Percentiles rank a stretch among this genome's conserved stretches.
Conservation (phyloP, 2,329 filamentous ascomycete genomes). For the Aspergillus niger region DNA sequence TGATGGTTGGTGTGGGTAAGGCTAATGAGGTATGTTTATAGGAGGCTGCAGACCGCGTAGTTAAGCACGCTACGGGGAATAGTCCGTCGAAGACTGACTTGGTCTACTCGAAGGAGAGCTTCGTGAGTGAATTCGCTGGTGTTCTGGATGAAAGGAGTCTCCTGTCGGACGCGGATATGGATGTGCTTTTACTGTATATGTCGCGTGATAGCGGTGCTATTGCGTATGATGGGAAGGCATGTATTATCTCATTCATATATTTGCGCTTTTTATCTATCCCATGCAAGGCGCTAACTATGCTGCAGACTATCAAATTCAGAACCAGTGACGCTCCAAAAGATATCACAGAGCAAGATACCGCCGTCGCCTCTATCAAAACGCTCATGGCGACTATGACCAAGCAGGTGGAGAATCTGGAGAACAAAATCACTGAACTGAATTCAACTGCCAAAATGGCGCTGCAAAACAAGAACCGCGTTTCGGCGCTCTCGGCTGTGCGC, state of each 20-base stretch:
- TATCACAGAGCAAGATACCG: slow-evolving; percentile 76
- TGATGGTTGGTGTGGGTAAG: background rate
- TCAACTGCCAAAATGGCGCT: slow-evolving; percentile 69
- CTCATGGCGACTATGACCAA: slow-evolving; percentile 68
- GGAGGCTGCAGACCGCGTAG: slow-evolving; percentile 59
- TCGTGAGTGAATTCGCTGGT: slow-evolving; percentile 60
- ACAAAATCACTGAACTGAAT: slow-evolving; percentile 54
- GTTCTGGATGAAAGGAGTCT: slow-evolving; percentile 51
- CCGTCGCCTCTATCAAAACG: slow-evolving; percentile 76
- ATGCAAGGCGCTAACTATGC: slow-evolving; percentile 21
- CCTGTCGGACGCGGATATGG: slow-evolving; percentile 66
- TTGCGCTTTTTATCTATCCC: background rate
- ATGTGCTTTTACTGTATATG: slow-evolving; percentile 70
- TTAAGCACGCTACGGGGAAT: slow-evolving; percentile 46
- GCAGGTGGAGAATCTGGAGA: slow-evolving; percentile 66
- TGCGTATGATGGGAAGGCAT: slow-evolving; percentile 51
- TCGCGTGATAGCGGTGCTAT: slow-evolving; percentile 64
- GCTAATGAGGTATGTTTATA: slow-evolving; percentile 29
- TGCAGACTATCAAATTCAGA: slow-evolving; percentile 74
- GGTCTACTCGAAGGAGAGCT: slow-evolving; percentile 67
- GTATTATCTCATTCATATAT: slow-evolving; percentile 6
- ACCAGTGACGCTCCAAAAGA: slow-evolving; percentile 49
- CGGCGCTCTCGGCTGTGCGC: slow-evolving; percentile 75
- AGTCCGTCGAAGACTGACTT: slow-evolving; percentile 61
- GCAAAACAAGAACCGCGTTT: slow-evolving; percentile 68